phyloP scores from a whole-genome alignment of 768 basidiomycete genomes.

The Collybiopsis confluens region DNA sequence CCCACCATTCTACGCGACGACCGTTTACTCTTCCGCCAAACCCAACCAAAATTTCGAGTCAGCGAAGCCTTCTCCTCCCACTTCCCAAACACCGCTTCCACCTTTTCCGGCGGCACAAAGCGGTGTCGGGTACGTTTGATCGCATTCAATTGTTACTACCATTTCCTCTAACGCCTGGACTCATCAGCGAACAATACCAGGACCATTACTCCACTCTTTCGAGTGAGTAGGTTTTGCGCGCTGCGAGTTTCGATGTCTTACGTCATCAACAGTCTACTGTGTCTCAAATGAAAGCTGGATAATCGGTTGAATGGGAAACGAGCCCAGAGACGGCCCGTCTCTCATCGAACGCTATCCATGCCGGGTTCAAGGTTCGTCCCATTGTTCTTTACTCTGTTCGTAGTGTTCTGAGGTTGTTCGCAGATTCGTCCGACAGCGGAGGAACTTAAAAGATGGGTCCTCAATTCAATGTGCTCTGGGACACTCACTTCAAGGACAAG shows the following conservation, averaged over 20 bases:
- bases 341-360: constrained; percentile 70
- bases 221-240: constrained; percentile 28
- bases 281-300: constrained; percentile 63
- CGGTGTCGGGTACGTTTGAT: constrained; percentile 63
- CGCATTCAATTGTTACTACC: no score
- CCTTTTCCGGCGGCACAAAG: no score
- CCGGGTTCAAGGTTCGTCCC: constrained; percentile 58
- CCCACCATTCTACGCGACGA: no score
- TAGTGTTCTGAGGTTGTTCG: neutral
- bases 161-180: neutral
- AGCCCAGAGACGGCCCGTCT: constrained; percentile 66
- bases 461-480: constrained; percentile 65
- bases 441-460: constrained; percentile 76
- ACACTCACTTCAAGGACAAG: constrained; percentile 74
- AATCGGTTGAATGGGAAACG: constrained; percentile 57
- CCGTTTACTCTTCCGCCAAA: no score
- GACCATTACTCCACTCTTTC: constrained; percentile 72
- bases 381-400: neutral
- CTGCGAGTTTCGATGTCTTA: constrained; percentile 7
- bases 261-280: constrained; percentile 57
- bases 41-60: no score
- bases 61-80: no score
- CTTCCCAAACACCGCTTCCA: no score
- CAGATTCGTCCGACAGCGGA: constrained; percentile 66
- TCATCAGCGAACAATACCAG: constrained; percentile 59